Conservation (phyloP, 2,329 filamentous ascomycete species). For the Aureobasidium musti region DNA sequence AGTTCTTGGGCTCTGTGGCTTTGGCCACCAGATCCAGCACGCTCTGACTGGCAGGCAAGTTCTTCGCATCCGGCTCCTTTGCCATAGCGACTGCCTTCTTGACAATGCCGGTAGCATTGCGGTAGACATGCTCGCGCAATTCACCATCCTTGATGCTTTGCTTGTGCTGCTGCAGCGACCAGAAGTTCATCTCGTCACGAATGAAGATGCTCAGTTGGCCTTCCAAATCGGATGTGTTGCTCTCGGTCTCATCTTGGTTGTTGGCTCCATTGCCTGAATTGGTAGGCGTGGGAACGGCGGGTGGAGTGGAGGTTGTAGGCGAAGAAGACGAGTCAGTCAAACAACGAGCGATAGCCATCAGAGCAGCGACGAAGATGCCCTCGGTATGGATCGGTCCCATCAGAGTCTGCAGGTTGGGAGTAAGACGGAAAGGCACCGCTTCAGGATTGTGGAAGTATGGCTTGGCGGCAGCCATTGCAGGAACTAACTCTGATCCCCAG, state of each 20-base stretch:
- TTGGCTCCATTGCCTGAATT: constrained; percentile 12
- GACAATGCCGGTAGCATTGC: constrained; percentile 87
- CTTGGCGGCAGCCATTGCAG: constrained; percentile 79
- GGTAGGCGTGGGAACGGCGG: constrained; percentile 31
- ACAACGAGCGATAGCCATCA: constrained; percentile 96
- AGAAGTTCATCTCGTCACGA: constrained; percentile 96
- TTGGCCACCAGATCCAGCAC: constrained; percentile 92
- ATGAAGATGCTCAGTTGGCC: constrained; percentile 94
- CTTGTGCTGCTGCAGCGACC: constrained; percentile 82
- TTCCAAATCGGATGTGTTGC: constrained; percentile 67
- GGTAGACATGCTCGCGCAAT: constrained; percentile 75
- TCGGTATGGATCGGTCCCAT: constrained; percentile 96
- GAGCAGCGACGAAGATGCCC: constrained; percentile 89
- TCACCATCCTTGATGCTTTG: constrained; percentile 64
- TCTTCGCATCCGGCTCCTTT: constrained; percentile 61
- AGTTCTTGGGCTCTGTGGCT: constrained; percentile 86
- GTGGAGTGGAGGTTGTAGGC: constrained; percentile 28
- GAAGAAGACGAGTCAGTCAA: constrained; percentile 66
- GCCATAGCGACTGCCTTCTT: constrained; percentile 86
- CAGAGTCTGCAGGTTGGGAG: constrained; percentile 90
- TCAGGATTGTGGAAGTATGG: constrained; percentile 94
- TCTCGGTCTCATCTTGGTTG: constrained; percentile 21
- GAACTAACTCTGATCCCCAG: constrained; percentile 94
- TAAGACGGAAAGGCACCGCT: constrained; percentile 94
- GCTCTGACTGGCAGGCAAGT: constrained; percentile 92